These are phyloP conservation scores for Erodium texanum DNA, from an alignment of 441 rosid genomes.

Conservation along the genomic window DNA sequence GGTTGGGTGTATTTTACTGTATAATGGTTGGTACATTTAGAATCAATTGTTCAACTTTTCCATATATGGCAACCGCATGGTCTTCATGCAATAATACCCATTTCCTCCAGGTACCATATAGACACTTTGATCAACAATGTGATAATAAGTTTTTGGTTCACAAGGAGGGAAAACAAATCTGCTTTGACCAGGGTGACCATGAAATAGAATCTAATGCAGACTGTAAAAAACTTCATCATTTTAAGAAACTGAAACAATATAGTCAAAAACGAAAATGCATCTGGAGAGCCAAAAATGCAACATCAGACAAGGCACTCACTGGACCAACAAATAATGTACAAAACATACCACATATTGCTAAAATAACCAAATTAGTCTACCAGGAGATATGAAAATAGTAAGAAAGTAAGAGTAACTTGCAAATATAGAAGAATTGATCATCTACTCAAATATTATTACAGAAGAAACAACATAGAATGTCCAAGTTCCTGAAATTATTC, in stretches of 20 bases:
- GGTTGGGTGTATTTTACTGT: not conserved
- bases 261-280: not conserved
- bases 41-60: not conserved
- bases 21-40: not conserved
- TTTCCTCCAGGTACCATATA: not conserved
- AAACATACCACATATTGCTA: not conserved
- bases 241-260: not conserved
- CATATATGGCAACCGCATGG: not conserved
- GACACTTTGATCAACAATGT: not conserved
- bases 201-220: slow-evolving; percentile 1
- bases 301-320: not conserved
- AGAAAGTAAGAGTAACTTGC: not conserved
- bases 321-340: not conserved
- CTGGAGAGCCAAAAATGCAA: not conserved
- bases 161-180: not conserved
- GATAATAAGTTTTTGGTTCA: not conserved
- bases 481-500: not conserved
- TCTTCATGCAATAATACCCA: not conserved
- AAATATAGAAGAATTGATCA: not conserved
- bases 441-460: not conserved
- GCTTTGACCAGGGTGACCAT: not conserved
- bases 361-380: not conserved
- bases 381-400: not conserved
- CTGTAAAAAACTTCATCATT: not conserved
- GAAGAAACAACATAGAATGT: not conserved